Conservation (phyloP, 768 basidiomycete genomes). For the Collybia sordida region DNA sequence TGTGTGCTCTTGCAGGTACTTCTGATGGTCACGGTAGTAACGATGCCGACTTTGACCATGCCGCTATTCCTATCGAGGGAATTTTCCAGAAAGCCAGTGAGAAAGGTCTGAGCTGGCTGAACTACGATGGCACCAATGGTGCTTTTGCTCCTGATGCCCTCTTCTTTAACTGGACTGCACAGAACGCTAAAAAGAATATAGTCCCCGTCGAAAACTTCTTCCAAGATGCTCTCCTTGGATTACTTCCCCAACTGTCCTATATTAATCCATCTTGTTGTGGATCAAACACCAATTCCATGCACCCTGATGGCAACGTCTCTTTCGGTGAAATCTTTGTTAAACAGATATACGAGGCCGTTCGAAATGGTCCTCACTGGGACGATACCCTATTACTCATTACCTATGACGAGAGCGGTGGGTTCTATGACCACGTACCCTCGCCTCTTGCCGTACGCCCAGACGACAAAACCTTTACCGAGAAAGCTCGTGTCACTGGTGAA, state of each 20-base stretch:
- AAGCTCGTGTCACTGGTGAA: slow-evolving; percentile 19
- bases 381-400: slow-evolving; percentile 29
- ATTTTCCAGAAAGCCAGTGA: slow-evolving; percentile 27
- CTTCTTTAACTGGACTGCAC: slow-evolving; percentile 21
- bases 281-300: slow-evolving; percentile 23
- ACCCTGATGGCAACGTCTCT: slow-evolving; percentile 22
- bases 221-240: slow-evolving; percentile 21
- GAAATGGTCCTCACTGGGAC: slow-evolving; percentile 25
- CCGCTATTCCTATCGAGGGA: slow-evolving; percentile 14
- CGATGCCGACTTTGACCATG: slow-evolving; percentile 18
- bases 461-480: slow-evolving; percentile 24
- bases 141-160: slow-evolving; percentile 20
- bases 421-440: slow-evolving; percentile 31
- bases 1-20: slow-evolving; percentile 24
- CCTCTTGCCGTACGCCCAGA: slow-evolving; percentile 27
- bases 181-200: slow-evolving; percentile 17
- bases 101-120: slow-evolving; percentile 22
- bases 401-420: slow-evolving; percentile 31
- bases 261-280: slow-evolving; percentile 27
- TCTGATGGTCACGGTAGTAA: slow-evolving; percentile 27
- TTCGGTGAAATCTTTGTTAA: slow-evolving; percentile 27
- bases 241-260: slow-evolving; percentile 26
- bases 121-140: slow-evolving; percentile 26
- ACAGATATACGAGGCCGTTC: slow-evolving; percentile 28
- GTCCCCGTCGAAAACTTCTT: slow-evolving; percentile 26